Evolutionary conservation across 2,329 filamentous ascomycete genomes (phyloP), one percentile per base, ranked within the genome.

Genomic region (Hypoxylon sp.): DNA sequence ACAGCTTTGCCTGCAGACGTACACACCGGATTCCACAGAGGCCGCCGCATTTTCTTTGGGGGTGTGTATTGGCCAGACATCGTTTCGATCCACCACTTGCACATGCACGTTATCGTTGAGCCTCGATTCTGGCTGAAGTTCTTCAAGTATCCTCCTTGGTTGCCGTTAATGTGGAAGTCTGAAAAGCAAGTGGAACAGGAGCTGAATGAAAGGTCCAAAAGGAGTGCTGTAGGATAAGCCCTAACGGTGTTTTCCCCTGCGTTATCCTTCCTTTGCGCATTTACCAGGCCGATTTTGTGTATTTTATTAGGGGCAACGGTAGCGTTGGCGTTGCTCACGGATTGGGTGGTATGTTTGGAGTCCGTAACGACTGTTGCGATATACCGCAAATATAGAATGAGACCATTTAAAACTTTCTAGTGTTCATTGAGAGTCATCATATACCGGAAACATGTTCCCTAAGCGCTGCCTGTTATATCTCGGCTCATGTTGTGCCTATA

Each of bases 121-220:
- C 71, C 71, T 10, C 57, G 28, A 2, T 56, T 62, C 2, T 52
- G 58, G 52, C 6, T 61, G 17, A 52, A 55, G 17, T 21, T 70
- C 2, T 67, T 70, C 34, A 72, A 72, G 32, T 72, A 72, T 34
- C 69, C 71, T 10, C 13, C 55, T 3, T 72, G 71, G 71, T 13
- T 72, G 3, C 60, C 69, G 5, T 49, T 72, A 14, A 72, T 72
- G 67, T 72, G 71, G 71, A 71, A 71, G 46, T 72, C 71, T 0
- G 63, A 67, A n/a, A 34, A 41, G 13, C 41, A 56, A 13, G 59
- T 67, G 17, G 59, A 67, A 46, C 48, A 2, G 5, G 48, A 62
- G 9, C 38, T 72, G n/a, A 38, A 32, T 3, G 13, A 21, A 19
- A 50, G 41, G 17, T 19, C n/a, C 1, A 28, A 5, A 9, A 30